A percentile compares a stretch with the other conserved stretches of the same genome.
Conservation (phyloP, 495 filamentous ascomycete species). For the Cercophora scortea region DNA sequence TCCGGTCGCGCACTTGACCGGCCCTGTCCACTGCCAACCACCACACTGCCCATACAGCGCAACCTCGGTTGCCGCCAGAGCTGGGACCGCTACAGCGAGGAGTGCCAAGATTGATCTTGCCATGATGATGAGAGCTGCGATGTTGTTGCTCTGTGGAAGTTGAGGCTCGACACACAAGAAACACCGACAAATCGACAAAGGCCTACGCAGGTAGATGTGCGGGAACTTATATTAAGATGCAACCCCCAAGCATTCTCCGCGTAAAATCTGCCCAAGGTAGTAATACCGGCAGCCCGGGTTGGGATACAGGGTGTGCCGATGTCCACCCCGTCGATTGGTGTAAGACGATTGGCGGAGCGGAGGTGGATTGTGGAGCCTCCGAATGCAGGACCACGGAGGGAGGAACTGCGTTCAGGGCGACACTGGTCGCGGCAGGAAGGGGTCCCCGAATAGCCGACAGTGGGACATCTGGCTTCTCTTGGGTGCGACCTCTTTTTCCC, state of each 20-base stretch:
- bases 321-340: neutral
- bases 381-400: conserved; percentile 27
- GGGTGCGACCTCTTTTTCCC: neutral
- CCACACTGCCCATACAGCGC: conserved; percentile 12
- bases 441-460: conserved; percentile 20
- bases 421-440: conserved; percentile 4
- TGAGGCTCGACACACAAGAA: neutral
- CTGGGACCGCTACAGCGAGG: conserved; percentile 5
- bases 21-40: conserved; percentile 10
- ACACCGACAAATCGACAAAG: neutral
- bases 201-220: neutral
- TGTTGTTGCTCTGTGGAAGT: neutral
- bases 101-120: conserved; percentile 1
- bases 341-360: conserved; percentile 23
- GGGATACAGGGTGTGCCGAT: neutral
- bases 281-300: conserved; percentile 9
- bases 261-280: neutral
- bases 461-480: neutral
- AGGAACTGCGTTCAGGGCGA: conserved; percentile 10
- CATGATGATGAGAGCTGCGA: neutral
- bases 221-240: neutral
- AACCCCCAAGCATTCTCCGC: neutral
- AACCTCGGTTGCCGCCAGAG: neutral
- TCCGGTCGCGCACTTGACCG: conserved; percentile 7
- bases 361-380: conserved; percentile 5